Percentiles rank a stretch among this genome's conserved stretches.
Evolutionary conservation across 2,329 filamentous ascomycete species (phyloP).

Genomic region (Niveomyces coronatus): DNA sequence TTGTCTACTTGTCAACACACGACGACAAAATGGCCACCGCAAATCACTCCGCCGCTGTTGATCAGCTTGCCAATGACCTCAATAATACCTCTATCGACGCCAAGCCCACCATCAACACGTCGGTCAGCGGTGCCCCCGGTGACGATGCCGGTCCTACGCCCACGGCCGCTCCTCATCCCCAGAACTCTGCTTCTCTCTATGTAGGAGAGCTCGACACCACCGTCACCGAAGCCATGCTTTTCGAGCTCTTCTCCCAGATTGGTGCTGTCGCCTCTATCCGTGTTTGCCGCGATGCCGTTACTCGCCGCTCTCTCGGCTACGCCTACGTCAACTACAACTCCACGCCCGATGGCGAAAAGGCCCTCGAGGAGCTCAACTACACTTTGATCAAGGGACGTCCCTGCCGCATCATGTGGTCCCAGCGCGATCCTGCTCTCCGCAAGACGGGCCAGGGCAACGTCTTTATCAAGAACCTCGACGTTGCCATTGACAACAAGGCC

Average conservation of each 20-base stretch:
- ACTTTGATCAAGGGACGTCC: conserved; percentile 97
- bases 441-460: conserved; percentile 99
- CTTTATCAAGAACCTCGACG: conserved; percentile 99
- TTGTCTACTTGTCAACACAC: conserved; percentile 9
- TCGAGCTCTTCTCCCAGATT: conserved; percentile 99
- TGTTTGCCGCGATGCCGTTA: conserved; percentile 98
- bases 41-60: conserved; percentile 52
- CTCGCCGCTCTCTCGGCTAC: conserved; percentile 95
- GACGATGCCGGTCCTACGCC: conserved; percentile 57
- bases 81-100: conserved; percentile 60
- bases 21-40: conserved; percentile 48
- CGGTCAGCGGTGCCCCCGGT: conserved; percentile 37
- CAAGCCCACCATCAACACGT: conserved; percentile 65
- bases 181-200: conserved; percentile 95
- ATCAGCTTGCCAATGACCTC: conserved; percentile 73
- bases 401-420: conserved; percentile 99
- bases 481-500: conserved; percentile 99
- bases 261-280: conserved; percentile 98
- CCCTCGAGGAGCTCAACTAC: conserved; percentile 98
- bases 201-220: conserved; percentile 96
- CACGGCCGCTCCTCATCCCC: conserved; percentile 65
- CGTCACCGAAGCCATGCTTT: conserved; percentile 99
- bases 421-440: conserved; percentile 96
- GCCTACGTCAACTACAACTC: conserved; percentile 99
- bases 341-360: conserved; percentile 91